Evolutionary conservation across 352 stramenopile species (phyloP), one percentile per base, ranked within the genome.

Genomic region (Globisporangium viniferum): DNA sequence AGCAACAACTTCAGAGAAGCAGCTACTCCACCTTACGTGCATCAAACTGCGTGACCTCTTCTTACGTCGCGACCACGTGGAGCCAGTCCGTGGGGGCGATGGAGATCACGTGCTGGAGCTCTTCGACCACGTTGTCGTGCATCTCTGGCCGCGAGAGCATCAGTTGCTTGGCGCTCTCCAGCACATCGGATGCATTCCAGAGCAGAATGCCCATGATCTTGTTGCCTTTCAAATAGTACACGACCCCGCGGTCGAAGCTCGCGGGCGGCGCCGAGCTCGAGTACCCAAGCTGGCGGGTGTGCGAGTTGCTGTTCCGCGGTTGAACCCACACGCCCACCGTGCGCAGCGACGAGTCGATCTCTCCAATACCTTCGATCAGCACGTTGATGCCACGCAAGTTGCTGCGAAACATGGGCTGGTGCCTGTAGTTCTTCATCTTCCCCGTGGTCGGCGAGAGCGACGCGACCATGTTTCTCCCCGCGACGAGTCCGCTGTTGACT

Each of bases 181-280:
- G 78, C 69, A 94, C 79, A 59, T 97, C 90, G 27, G 74, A 82
- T 0, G 90, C 90, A 65, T 98, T 98, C 88, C 90, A 97, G 14
- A 97, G 74, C 64, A 98, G 57, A 67, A 97, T 92, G 55, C 92
- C 92, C 70, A 96, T 90, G 67, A 98, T 91, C 65, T 92, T 91
- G 77, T 92, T 95, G 55, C 88, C 88, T 57, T 90, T 86, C 24
- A 98, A 73, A 58, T 97, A 98, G 73, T 97, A 98, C 55, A 98
- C 90, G 46, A 97, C 79, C 18, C 92, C 92, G 48, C 92, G 87
- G 58, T 94, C 76, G 64, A 88, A 97, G 4, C 39, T 71, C 46
- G 68, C 54, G n/a, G 69, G 59, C 15, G 59, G 68, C 31, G 72
- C 35, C 46, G 49, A 48, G n/a, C 62, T 75, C 46, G 69, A 29